Percentiles rank a stretch among this genome's conserved stretches.
Evolutionary conservation across 164 flowering plant genomes (phyloP).

Genomic region (Buxus sempervirens): DNA sequence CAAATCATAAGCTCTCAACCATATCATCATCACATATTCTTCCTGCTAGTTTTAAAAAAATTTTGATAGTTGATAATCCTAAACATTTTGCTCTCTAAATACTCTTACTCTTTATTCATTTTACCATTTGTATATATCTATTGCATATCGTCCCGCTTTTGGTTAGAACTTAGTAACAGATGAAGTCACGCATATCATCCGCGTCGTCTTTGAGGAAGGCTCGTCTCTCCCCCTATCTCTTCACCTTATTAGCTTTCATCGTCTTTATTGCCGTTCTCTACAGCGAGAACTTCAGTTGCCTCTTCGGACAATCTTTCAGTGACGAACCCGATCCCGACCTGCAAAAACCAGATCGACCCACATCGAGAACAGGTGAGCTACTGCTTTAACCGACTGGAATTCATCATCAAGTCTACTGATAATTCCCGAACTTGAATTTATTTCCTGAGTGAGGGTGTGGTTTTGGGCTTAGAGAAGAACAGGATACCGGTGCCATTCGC

Average conservation of each 20-base stretch:
- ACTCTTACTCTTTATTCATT: no score
- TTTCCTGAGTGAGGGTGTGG: not conserved
- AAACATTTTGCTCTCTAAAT: no score
- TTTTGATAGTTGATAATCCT: no score
- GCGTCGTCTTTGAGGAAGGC: conserved; percentile 29
- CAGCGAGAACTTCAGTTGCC: conserved; percentile 23
- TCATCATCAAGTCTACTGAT: not conserved
- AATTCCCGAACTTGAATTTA: not conserved
- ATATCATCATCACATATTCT: no score
- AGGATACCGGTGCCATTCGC: not conserved
- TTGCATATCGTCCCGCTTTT: no score
- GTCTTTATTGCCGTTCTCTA: conserved; percentile 58
- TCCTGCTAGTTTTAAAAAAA: no score
- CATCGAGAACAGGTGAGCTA: not conserved
- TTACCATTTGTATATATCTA: no score
- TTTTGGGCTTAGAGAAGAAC: not conserved
- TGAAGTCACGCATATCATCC: conserved; percentile 40
- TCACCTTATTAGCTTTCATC: conserved; percentile 53
- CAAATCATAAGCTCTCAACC: no score
- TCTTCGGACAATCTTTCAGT: not conserved
- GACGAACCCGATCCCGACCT: not conserved
- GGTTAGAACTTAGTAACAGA: not conserved
- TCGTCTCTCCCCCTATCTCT: conserved; percentile 56
- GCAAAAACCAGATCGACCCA: no score
- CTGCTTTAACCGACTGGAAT: not conserved